A percentile compares a stretch with the other conserved stretches of the same genome.
phyloP scores from a whole-genome alignment of 495 filamentous ascomycete genomes.

The Penicillium samsonianum region DNA sequence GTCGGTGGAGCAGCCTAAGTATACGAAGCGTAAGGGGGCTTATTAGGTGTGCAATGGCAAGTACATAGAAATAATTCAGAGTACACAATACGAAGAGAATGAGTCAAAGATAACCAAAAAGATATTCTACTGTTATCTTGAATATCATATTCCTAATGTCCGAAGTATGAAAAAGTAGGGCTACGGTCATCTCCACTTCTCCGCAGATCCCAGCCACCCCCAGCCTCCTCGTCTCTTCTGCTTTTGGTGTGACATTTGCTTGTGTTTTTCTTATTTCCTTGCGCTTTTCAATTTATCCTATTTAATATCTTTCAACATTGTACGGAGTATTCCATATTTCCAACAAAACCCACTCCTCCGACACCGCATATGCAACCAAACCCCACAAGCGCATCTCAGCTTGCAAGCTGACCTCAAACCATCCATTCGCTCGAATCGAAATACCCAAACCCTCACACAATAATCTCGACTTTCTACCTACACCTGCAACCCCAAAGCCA shows the following conservation, averaged over 20 bases:
- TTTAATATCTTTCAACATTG: neutral
- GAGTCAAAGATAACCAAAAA: neutral
- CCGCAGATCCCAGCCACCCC: slow-evolving; percentile 17
- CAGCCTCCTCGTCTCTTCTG: neutral
- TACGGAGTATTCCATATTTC: neutral
- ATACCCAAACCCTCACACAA: neutral
- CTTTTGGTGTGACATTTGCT: neutral
- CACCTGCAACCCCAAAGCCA: neutral
- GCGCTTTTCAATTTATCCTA: neutral
- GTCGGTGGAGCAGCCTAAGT: slow-evolving; percentile 52
- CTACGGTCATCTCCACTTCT: slow-evolving; percentile 11
- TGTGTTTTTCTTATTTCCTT: neutral
- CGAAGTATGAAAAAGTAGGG: slow-evolving; percentile 1
- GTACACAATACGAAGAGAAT: neutral
- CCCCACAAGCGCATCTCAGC: neutral
- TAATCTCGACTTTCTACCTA: neutral
- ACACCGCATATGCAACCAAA: neutral
- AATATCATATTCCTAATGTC: neutral
- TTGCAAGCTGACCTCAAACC: neutral
- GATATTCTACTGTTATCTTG: too few relatives aligned
- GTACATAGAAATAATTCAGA: neutral
- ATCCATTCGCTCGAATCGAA: slow-evolving; percentile 3
- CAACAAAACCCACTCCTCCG: neutral
- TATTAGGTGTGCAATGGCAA: slow-evolving; percentile 41
- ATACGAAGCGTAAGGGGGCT: slow-evolving; percentile 49